Percentiles rank a stretch among this genome's conserved stretches.
Evolutionary conservation across 2,329 filamentous ascomycete species (phyloP).

Genomic region (Alternaria gaisen): DNA sequence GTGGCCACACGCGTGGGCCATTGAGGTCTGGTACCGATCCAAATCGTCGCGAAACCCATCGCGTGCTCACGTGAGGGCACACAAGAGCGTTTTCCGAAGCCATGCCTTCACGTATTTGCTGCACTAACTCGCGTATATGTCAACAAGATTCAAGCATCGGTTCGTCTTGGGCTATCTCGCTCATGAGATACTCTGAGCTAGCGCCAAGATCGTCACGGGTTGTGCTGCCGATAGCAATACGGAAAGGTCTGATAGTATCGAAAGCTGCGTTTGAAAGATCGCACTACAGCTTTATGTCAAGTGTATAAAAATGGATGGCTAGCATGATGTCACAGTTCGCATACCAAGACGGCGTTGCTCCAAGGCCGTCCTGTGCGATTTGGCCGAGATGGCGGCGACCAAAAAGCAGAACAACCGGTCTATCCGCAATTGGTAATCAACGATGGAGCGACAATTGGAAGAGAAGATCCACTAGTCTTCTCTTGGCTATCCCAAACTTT

Average conservation of each 20-base stretch:
- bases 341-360: neutral
- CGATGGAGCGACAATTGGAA: neutral
- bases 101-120: neutral
- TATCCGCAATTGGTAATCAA: neutral
- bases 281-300: neutral
- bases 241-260: neutral
- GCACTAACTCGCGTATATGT: neutral
- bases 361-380: neutral
- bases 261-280: neutral
- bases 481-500: neutral
- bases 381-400: constrained; percentile 6
- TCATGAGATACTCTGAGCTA: neutral
- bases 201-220: too few species aligned
- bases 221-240: neutral
- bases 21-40: neutral
- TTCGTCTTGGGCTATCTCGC: neutral
- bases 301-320: neutral
- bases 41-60: neutral
- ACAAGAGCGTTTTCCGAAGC: neutral
- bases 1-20: neutral
- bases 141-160: neutral
- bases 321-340: neutral
- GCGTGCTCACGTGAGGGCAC: constrained; percentile 2
- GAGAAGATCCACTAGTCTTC: neutral
- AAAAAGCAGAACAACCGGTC: neutral